Conservation (phyloP, 768 basidiomycete species). For the Macrolepiota albuminosa region DNA sequence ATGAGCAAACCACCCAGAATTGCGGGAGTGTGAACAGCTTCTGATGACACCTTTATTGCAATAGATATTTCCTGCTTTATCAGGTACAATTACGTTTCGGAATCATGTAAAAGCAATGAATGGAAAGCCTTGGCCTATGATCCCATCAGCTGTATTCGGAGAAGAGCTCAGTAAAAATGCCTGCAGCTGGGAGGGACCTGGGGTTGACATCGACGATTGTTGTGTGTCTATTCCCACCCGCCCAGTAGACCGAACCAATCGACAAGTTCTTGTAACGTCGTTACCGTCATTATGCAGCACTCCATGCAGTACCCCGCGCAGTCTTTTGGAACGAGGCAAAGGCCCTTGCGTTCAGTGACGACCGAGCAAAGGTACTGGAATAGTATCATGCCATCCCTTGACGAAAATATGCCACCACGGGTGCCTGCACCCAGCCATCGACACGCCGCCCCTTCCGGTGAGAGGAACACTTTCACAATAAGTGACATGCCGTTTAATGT, state of each 20-base stretch:
- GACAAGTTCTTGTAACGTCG: neutral
- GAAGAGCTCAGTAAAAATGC: no score
- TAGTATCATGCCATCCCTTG: constrained; percentile 6
- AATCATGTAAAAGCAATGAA: no score
- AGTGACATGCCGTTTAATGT: neutral
- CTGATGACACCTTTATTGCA: no score
- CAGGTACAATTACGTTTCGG: no score
- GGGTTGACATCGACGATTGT: neutral
- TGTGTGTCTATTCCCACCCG: neutral
- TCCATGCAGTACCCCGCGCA: neutral
- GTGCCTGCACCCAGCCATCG: constrained; percentile 29
- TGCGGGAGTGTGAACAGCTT: no score
- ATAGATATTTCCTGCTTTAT: no score
- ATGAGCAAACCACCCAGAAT: neutral
- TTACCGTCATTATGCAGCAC: neutral
- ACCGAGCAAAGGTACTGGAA: constrained; percentile 7
- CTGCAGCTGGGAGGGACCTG: neutral
- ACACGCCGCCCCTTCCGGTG: constrained; percentile 38
- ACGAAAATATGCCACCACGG: constrained; percentile 18
- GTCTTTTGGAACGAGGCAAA: neutral
- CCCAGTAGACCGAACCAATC: neutral
- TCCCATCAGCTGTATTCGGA: no score
- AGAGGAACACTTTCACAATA: constrained; percentile 15
- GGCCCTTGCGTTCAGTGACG: constrained; percentile 6
- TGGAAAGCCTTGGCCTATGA: no score